Conservation (phyloP, 1,139 yeast genomes). For the Pichia sp. region DNA sequence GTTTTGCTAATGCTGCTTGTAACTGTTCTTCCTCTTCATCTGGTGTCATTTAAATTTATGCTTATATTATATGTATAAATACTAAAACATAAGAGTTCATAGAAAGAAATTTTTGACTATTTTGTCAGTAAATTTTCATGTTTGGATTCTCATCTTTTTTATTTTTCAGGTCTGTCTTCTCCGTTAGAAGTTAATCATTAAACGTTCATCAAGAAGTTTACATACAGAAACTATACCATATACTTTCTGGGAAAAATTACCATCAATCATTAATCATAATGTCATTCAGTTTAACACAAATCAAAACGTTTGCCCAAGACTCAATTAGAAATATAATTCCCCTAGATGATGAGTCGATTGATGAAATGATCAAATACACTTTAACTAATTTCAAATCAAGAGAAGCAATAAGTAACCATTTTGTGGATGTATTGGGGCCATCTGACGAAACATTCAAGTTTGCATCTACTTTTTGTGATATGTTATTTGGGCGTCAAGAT, state of each 20-base stretch:
- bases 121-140: neutral
- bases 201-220: too few species aligned
- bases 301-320: slow-evolving; percentile 32
- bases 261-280: slow-evolving; percentile 20
- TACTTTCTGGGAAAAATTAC: too few species aligned
- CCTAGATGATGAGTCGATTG: slow-evolving; percentile 36
- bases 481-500: slow-evolving; percentile 23
- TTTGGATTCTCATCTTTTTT: neutral
- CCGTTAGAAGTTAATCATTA: too few species aligned
- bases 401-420: slow-evolving; percentile 41
- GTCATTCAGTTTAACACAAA: slow-evolving; percentile 20
- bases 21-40: slow-evolving; percentile 16
- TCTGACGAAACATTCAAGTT: slow-evolving; percentile 40
- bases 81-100: too few species aligned
- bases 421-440: slow-evolving; percentile 48
- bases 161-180: neutral
- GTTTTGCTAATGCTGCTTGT: slow-evolving; percentile 13
- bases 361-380: slow-evolving; percentile 45
- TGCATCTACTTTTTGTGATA: slow-evolving; percentile 31
- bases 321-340: slow-evolving; percentile 41
- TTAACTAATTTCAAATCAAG: slow-evolving; percentile 35
- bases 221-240: too few species aligned
- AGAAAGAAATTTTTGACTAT: neutral
- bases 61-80: too few species aligned
- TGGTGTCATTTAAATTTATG: neutral